Conservation (phyloP, 2,329 filamentous ascomycete species). For the Sarocladium brachiariae region DNA sequence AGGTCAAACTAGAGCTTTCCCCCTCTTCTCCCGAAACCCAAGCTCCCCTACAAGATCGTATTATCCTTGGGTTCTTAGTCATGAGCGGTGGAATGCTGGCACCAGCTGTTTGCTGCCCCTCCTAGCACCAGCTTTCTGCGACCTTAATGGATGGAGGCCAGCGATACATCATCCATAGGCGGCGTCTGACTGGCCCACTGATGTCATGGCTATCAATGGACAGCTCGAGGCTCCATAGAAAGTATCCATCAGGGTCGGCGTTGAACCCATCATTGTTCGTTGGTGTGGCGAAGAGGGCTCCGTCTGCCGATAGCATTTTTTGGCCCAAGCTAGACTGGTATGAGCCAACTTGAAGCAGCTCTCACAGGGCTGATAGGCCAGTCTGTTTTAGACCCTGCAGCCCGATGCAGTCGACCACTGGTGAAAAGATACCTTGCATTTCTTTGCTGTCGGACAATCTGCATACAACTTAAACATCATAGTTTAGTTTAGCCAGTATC, state of each 20-base stretch:
- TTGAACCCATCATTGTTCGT: neutral
- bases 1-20: neutral
- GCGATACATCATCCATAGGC: slow-evolving; percentile 4
- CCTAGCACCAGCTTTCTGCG: neutral
- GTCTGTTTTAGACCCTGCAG: neutral
- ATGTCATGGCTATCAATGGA: slow-evolving; percentile 4
- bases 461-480: neutral
- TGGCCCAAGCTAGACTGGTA: too few species aligned
- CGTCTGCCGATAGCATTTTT: too few species aligned
- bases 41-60: neutral
- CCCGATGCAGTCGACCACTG: neutral
- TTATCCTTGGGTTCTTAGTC: slow-evolving; percentile 7
- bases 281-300: neutral
- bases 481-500: neutral
- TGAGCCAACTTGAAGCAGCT: neutral
- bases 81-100: neutral
- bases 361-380: slow-evolving; percentile 1
- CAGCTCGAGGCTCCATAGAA: neutral
- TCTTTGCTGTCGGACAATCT: neutral
- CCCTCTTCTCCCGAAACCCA: neutral
- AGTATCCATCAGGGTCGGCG: slow-evolving; percentile 7
- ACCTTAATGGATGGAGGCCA: neutral
- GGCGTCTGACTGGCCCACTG: slow-evolving; percentile 5
- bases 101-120: slow-evolving; percentile 1
- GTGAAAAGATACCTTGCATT: neutral